A percentile compares a stretch with the other conserved stretches of the same genome.
Conservation (phyloP, 2,329 filamentous ascomycete species). For the Trichoderma afroharzianum region DNA sequence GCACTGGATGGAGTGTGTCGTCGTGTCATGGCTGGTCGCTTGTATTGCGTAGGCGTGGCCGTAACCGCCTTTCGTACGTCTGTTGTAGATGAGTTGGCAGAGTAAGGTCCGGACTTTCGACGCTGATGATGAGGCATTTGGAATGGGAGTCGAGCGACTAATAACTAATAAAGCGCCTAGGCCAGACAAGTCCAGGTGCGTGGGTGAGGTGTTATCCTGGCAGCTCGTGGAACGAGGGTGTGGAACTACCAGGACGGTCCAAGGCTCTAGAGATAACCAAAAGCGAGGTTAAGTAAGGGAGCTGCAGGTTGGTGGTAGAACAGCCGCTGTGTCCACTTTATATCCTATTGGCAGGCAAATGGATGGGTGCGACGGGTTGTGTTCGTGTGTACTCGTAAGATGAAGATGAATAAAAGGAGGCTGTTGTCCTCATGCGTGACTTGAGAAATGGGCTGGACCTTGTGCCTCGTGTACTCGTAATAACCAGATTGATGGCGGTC, state of each 20-base stretch:
- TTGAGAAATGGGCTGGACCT: background rate
- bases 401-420: background rate
- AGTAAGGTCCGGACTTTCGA: conserved; percentile 53
- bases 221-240: conserved; percentile 5
- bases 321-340: background rate
- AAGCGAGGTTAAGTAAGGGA: background rate
- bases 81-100: conserved; percentile 51
- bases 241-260: conserved; percentile 16
- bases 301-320: background rate
- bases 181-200: background rate
- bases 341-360: background rate
- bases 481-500: background rate
- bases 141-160: background rate
- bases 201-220: conserved; percentile 15
- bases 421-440: conserved; percentile 5
- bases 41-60: conserved; percentile 45
- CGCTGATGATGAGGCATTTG: conserved; percentile 57
- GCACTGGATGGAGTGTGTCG: conserved; percentile 39
- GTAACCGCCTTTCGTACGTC: conserved; percentile 52
- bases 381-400: background rate
- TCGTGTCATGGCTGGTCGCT: conserved; percentile 45
- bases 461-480: background rate
- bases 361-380: background rate
- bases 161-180: background rate
- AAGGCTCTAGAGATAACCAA: background rate